phyloP scores from a whole-genome alignment of 179 eudicot species.

The Corrigiola litoralis region DNA sequence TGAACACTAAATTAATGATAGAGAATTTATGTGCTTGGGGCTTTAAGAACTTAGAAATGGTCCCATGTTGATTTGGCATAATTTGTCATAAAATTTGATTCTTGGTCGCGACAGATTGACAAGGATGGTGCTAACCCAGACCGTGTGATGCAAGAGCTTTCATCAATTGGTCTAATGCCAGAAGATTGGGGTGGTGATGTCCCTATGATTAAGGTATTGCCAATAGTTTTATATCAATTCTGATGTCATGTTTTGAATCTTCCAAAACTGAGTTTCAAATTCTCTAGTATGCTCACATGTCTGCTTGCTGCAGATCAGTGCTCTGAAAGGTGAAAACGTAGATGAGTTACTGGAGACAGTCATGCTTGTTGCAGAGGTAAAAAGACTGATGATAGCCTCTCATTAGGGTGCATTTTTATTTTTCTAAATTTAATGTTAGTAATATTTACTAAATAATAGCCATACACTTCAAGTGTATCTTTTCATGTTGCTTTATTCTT shows the following conservation, averaged over 20 bases:
- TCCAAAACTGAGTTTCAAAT: constrained; percentile 3
- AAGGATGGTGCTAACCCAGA: constrained; percentile 97
- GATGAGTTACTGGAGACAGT: constrained; percentile 88
- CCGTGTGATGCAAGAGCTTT: constrained; percentile 94
- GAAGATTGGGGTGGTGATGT: constrained; percentile 97
- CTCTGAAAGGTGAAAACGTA: constrained; percentile 84
- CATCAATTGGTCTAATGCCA: constrained; percentile 80
- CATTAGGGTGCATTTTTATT: background rate
- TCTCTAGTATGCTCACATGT: constrained; percentile 8
- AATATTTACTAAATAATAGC: background rate
- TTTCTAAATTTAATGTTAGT: constrained; percentile 14
- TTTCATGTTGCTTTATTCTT: background rate
- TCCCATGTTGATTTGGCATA: background rate
- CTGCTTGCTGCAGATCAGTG: constrained; percentile 66
- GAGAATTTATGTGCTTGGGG: too few relatives aligned
- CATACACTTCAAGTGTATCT: background rate
- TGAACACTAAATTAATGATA: background rate
- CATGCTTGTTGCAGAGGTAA: constrained; percentile 98
- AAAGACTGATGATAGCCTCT: constrained; percentile 14
- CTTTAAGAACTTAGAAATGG: too few relatives aligned
- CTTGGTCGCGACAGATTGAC: constrained; percentile 53
- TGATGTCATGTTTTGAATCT: background rate
- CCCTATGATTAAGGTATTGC: constrained; percentile 81
- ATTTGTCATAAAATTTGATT: background rate
- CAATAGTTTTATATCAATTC: background rate